Base-by-base conservation (phyloP, 2,329 filamentous ascomycete genomes). In the Parastagonospora nodorum region DNA sequence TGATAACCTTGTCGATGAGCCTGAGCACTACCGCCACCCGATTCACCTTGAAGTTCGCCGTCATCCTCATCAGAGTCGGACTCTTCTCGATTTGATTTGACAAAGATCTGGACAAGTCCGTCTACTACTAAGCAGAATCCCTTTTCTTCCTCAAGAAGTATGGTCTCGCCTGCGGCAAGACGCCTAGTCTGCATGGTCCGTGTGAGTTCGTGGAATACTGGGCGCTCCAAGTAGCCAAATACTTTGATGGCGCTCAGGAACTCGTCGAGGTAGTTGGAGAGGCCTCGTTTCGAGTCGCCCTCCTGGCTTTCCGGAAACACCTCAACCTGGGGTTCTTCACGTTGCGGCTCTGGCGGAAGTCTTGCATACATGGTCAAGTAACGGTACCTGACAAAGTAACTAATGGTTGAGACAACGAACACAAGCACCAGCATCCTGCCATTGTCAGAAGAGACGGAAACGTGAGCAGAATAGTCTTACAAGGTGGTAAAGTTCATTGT, bases 171-270 rank as follows among this genome's bases (percentile, higher is more conserved):
- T 5, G 94, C 93, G 66, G 97, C 95, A 42, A 99, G 81, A 75
- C 97, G 97, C 63, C 91, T 83, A 15, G 95, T 99, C 77, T 99
- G 94, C 94, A 99, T 99, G 51, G 92, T 97, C 52, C 94, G 83
- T 0, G 94, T 99, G 63, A 99, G 83, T 75, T 99, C 94, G 68
- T 99, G 95, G 68, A 99, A 99, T 36, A 99, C 94, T 0, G 94
- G 92, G 24, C 94, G 86, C 72, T 99, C 94, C 37, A 99, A 80
- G 69, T 97, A 99, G 8, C 94, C 94, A 75, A 99, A 99, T 50
- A 99, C 94, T 75, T 97, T 99, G 78, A 99, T 99, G 28, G 95
- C 94, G 70, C 92, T 97, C 16, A 99, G 79, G 64, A 99, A 99
- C 73, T 99, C 95, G 74, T 99, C 94, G 24, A 99, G 81, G 64